Base-by-base conservation (phyloP, 2,329 filamentous ascomycete species). In the Aphanoascus verrucosus region DNA sequence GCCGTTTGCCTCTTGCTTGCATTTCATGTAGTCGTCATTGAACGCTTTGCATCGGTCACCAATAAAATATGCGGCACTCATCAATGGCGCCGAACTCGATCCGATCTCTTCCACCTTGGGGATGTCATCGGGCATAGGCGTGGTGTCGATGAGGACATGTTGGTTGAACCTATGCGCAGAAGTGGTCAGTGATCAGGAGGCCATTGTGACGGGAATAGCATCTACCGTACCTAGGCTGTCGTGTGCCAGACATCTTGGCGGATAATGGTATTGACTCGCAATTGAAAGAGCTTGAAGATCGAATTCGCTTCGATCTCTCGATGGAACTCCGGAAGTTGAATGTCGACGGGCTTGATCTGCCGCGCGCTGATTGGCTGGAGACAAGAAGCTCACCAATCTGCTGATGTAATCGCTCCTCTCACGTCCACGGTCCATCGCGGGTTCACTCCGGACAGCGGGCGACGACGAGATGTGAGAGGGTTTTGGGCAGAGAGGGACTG, bases 21-120 rank as follows among this genome's bases (percentile, higher is more conserved):
- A 98, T 77, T 94, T 87, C 91, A 98, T 98, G 76, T 86, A 98
- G 75, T 98, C 93, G 77, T 98, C 93, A 74, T 97, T 97, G 79
- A 90, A 98, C 55, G 86, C 78, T 70, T 81, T 85, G 83, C 93
- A 98, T 67, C 91, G 85, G 61, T 89, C 90, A 59, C 93, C 93
- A 69, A 98, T 98, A 72, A 97, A 98, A 80, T 87, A 98, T 50
- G 88, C 83, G 32, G 93, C 93, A 60, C 88, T 94, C 56, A 94
- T 77, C 43, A 98, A 80, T 53, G 93, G 93, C 38, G 90, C 93
- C 55, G 91, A 97, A 66, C 85, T 94, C 67, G 88, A 82, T 66
- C 93, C 93, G 62, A 98, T 82, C 75, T 98, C 93, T 72, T 87
- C 81, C 71, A 98, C 93, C 68, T 88, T 84, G 65, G 93, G 93